These are phyloP conservation scores for Emmonsiellopsis sp. DNA, from an alignment of 2,329 filamentous ascomycete genomes.

Conservation along the genomic window DNA sequence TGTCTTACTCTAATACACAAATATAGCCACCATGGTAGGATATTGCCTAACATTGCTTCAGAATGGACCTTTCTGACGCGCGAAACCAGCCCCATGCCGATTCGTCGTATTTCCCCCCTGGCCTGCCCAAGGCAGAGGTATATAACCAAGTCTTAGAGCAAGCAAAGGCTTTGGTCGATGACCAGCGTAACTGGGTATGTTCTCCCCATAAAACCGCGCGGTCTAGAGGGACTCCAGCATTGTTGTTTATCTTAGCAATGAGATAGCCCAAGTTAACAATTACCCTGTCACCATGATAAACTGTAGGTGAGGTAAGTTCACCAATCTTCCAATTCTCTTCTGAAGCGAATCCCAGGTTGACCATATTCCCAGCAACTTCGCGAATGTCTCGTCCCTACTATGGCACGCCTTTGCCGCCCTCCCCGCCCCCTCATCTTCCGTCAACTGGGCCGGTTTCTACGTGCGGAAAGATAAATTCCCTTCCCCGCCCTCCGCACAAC, in stretches of 20 bases:
- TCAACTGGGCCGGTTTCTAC: constrained; percentile 44
- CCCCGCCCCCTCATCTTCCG: constrained; percentile 31
- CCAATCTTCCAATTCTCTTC: neutral
- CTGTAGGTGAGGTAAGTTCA: constrained; percentile 23
- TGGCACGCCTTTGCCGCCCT: constrained; percentile 40
- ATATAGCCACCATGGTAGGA: neutral
- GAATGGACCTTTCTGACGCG: neutral
- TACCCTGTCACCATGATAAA: neutral
- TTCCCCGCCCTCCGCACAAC: constrained; percentile 16
- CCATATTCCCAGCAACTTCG: constrained; percentile 30
- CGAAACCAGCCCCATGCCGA: constrained; percentile 37
- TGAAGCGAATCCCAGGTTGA: neutral
- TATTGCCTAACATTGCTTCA: neutral
- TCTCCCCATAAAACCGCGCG: no score
- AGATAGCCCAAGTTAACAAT: neutral
- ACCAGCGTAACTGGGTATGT: constrained; percentile 40
- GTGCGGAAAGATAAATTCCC: constrained; percentile 36
- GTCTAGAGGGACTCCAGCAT: no score
- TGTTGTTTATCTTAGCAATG: no score
- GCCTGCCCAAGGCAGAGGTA: constrained; percentile 31
- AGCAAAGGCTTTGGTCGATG: constrained; percentile 29
- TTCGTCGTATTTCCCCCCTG: constrained; percentile 34
- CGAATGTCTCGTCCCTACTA: constrained; percentile 40
- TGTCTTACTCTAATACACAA: neutral
- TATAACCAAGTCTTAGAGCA: constrained; percentile 35